Percentiles rank a stretch among this genome's conserved stretches.
Evolutionary conservation across 2,329 filamentous ascomycete species (phyloP).

Genomic region (Coniella vitis): DNA sequence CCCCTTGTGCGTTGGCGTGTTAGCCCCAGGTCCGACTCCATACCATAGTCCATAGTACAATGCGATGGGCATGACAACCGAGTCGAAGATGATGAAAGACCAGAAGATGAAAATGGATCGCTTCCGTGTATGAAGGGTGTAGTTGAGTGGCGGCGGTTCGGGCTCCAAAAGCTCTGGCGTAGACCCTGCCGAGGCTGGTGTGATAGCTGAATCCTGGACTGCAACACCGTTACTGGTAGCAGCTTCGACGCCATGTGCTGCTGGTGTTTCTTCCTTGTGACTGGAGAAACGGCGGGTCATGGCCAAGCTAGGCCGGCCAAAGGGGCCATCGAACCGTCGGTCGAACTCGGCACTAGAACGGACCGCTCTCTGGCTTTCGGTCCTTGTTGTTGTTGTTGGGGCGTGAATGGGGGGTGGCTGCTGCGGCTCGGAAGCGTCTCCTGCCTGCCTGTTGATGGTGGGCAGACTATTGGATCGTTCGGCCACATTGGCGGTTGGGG

Average conservation of each 20-base stretch:
- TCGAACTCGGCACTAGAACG: conserved; percentile 21
- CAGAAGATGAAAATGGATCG: conserved; percentile 39
- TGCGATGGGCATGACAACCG: conserved; percentile 41
- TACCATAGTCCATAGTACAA: conserved; percentile 45
- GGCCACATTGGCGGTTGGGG: not conserved
- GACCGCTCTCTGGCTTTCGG: conserved; percentile 9
- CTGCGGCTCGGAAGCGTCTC: not conserved
- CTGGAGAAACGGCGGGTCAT: conserved; percentile 18
- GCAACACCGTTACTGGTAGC: not conserved
- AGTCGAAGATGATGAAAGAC: conserved; percentile 41
- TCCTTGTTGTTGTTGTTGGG: conserved; percentile 1
- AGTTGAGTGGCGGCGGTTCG: conserved; percentile 25
- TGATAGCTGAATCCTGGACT: not conserved
- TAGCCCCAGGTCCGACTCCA: conserved; percentile 26
- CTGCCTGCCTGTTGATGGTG: not conserved
- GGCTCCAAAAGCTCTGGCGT: conserved; percentile 12
- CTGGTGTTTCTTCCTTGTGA: conserved; percentile 2
- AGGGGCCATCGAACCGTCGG: conserved; percentile 22
- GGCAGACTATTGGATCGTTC: conserved; percentile 12
- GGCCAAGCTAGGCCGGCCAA: conserved; percentile 20
- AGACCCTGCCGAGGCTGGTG: conserved; percentile 2
- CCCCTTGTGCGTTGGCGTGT: conserved; percentile 30
- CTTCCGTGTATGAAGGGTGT: conserved; percentile 30
- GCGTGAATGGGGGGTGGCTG: conserved; percentile 10
- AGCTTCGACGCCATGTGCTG: not conserved